These are phyloP conservation scores for Meyerozyma athensensis DNA, from an alignment of 1,139 yeast genomes.

Conservation along the genomic window DNA sequence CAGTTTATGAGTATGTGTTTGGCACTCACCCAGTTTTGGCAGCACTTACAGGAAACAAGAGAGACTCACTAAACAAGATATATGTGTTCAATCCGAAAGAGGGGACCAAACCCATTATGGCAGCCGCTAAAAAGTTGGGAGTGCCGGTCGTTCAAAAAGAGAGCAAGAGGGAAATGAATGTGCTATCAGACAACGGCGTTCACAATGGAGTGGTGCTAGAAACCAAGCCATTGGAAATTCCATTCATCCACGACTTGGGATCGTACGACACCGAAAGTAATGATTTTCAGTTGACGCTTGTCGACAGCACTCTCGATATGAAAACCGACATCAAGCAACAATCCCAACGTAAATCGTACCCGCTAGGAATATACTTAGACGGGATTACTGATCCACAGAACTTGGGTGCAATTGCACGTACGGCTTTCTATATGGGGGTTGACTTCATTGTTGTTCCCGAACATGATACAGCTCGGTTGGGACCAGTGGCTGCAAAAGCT, in stretches of 20 bases:
- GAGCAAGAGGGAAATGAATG: constrained; percentile 54
- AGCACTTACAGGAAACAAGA: constrained; percentile 54
- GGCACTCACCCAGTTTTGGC: constrained; percentile 77
- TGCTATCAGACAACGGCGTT: constrained; percentile 61
- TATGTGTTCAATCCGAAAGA: constrained; percentile 42
- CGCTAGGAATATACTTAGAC: constrained; percentile 74
- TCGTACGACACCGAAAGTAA: constrained; percentile 23
- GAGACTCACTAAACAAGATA: constrained; percentile 50
- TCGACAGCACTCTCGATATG: constrained; percentile 18
- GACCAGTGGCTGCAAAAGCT: constrained; percentile 76
- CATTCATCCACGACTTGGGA: constrained; percentile 36
- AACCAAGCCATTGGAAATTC: constrained; percentile 52
- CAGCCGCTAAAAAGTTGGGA: constrained; percentile 43
- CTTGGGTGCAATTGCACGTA: constrained; percentile 78
- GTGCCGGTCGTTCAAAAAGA: constrained; percentile 40
- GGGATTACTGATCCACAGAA: constrained; percentile 89
- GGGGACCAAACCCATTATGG: constrained; percentile 32
- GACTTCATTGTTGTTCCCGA: constrained; percentile 74
- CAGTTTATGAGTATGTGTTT: constrained; percentile 63
- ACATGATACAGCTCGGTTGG: constrained; percentile 66
- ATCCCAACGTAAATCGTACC: constrained; percentile 29
- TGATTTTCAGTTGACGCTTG: constrained; percentile 20
- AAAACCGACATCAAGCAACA: constrained; percentile 12
- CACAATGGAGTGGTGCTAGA: constrained; percentile 81
- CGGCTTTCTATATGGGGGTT: constrained; percentile 80